Evolutionary conservation across 176 grass and related monocot species (phyloP).

Genomic region (Saccharum officinarum): DNA sequence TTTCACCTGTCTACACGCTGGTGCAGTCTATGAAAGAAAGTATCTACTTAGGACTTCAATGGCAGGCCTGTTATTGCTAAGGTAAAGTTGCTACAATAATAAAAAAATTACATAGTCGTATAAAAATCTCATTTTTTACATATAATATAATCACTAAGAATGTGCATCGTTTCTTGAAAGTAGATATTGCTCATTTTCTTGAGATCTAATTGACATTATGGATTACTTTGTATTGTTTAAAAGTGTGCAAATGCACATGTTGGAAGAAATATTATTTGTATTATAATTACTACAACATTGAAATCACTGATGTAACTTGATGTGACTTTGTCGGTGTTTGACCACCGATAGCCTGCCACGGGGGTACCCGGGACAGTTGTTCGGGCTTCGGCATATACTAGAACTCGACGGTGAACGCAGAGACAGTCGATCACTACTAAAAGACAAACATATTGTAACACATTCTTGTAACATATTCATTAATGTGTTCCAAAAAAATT

Average conservation of each 20-base stretch:
- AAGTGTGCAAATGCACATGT: not conserved
- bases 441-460: too few relatives aligned
- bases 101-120: not conserved
- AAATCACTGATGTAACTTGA: not conserved
- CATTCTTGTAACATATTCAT: too few relatives aligned
- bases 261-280: not conserved
- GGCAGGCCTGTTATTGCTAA: conserved; percentile 94
- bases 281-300: not conserved
- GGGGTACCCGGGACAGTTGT: too few relatives aligned
- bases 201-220: not conserved
- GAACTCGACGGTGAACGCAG: too few relatives aligned
- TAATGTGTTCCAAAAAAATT: too few relatives aligned
- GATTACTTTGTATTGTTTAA: not conserved
- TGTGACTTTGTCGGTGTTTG: too few relatives aligned
- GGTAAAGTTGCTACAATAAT: conserved; percentile 35
- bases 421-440: too few relatives aligned
- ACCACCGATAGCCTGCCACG: too few relatives aligned
- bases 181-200: not conserved
- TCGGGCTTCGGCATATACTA: too few relatives aligned
- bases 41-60: conserved; percentile 97
- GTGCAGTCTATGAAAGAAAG: conserved; percentile 93
- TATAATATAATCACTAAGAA: not conserved
- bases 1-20: conserved; percentile 78
- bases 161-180: not conserved
- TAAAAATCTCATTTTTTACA: not conserved